phyloP scores from a whole-genome alignment of 2,329 filamentous ascomycete species.

The Elsinoe necatrix region DNA sequence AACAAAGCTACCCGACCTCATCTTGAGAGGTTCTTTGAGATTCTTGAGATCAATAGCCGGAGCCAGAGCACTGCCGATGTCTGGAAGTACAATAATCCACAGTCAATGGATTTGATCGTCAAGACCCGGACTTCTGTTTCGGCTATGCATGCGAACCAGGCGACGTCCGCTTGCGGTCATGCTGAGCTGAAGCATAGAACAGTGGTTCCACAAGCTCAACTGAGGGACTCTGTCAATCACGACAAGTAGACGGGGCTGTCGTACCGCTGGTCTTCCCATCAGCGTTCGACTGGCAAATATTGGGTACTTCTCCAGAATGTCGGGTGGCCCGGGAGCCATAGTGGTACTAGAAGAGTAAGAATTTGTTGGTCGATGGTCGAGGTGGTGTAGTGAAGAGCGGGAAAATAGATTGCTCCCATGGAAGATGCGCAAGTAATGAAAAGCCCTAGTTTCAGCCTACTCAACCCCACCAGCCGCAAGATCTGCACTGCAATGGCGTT shows the following conservation, averaged over 20 bases:
- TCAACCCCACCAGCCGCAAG: slow-evolving; percentile 8
- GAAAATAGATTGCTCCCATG: background rate
- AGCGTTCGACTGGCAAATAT: background rate
- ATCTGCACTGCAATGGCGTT: slow-evolving; percentile 2
- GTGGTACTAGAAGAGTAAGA: background rate
- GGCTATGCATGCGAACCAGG: background rate
- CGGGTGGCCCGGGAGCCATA: background rate
- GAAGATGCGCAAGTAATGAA: background rate
- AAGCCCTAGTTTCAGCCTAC: slow-evolving; percentile 3
- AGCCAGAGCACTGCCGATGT: background rate
- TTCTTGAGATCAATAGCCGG: background rate
- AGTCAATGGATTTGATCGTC: background rate
- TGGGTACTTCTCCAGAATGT: background rate
- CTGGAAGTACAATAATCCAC: no score
- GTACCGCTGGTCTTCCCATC: background rate
- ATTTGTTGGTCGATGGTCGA: background rate
- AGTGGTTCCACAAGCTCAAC: background rate
- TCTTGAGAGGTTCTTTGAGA: background rate
- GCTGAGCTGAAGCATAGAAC: background rate
- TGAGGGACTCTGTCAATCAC: background rate
- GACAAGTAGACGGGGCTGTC: background rate
- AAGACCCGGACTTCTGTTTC: background rate
- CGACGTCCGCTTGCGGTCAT: background rate
- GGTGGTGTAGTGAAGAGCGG: background rate
- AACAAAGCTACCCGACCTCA: no score